Conservation (phyloP, 225 moss, liverwort and hornwort species). For the Thuidium tamariscinum region DNA sequence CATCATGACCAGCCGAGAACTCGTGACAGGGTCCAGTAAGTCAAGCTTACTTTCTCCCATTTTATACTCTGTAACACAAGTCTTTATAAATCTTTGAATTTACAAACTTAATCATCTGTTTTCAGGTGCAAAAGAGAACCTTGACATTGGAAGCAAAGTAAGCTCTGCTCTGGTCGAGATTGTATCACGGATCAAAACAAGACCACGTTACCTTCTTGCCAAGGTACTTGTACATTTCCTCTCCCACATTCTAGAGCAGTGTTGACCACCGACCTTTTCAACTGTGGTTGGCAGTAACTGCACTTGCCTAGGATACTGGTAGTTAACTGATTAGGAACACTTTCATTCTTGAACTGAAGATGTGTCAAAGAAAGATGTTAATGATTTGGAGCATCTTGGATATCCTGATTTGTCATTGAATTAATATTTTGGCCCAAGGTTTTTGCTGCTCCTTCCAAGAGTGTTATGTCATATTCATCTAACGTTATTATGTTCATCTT, state of each 20-base stretch:
- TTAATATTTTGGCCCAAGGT: neutral
- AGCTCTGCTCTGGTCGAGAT: slow-evolving; percentile 79
- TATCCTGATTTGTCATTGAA: neutral
- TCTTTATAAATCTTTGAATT: neutral
- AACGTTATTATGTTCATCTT: neutral
- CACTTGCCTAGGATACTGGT: neutral
- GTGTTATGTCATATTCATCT: neutral
- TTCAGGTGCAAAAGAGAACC: slow-evolving; percentile 64
- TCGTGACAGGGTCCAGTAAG: slow-evolving; percentile 70
- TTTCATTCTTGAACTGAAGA: neutral
- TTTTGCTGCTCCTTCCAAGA: neutral
- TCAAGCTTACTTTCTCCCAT: neutral
- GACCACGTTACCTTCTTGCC: slow-evolving; percentile 78
- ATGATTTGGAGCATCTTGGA: neutral
- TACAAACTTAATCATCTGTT: neutral
- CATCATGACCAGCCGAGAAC: slow-evolving; percentile 79
- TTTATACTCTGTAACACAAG: neutral
- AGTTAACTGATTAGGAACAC: neutral
- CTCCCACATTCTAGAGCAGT: neutral
- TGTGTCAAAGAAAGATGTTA: neutral
- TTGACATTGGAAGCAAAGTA: slow-evolving; percentile 66
- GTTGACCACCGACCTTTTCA: neutral
- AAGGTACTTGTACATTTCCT: slow-evolving; percentile 39
- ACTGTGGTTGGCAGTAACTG: neutral
- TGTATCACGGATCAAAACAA: slow-evolving; percentile 61